Evolutionary conservation across 345 rosid species (phyloP), one percentile per base, ranked within the genome.

Genomic region (Syzygium oleosum): DNA sequence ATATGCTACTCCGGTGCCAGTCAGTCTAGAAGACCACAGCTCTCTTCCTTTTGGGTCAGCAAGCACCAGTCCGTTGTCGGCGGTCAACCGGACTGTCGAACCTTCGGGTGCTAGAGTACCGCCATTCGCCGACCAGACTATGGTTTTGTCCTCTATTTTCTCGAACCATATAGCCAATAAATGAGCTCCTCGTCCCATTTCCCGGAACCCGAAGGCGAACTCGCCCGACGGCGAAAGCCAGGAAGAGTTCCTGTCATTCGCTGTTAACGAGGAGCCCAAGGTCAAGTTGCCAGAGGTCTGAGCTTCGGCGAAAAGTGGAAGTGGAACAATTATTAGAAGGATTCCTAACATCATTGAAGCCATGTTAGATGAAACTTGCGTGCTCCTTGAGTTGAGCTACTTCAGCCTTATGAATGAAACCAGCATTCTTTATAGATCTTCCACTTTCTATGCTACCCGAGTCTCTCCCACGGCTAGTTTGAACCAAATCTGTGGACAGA

Each of bases 121-220:
- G 22, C 79, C 49, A 1, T 85, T 59, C 5, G 5, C 87, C 22
- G n/a, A 85, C 87, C 79, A 85, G 43, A 85, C 43, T 3, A 85
- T 13, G 12, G 87, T 59, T 23, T 85, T 85, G 23, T 55, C 52
- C 27, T 25, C 53, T 85, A 85, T 34, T 52, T 23, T 55, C 61
- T 59, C 87, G 0, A 85, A 85, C 87, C 87, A 85, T 85, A 55
- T 59, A 31, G 87, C 87, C 53, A 85, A 21, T 2, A 85, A 29
- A 51, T 55, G 51, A 43, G 11, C 77, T 9, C 80, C 79, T 21
- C 5, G 14, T 43, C 38, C 77, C 61, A 85, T 41, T 2, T 4
- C 9, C 34, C 51, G 13, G 79, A 85, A 85, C 54, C 87, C 79
- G 1, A 65, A 65, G 5, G 23, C 43, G 0, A 65, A 65, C 43